Base-by-base conservation (phyloP, 495 filamentous ascomycete genomes). In the Cudoniella acicularis region DNA sequence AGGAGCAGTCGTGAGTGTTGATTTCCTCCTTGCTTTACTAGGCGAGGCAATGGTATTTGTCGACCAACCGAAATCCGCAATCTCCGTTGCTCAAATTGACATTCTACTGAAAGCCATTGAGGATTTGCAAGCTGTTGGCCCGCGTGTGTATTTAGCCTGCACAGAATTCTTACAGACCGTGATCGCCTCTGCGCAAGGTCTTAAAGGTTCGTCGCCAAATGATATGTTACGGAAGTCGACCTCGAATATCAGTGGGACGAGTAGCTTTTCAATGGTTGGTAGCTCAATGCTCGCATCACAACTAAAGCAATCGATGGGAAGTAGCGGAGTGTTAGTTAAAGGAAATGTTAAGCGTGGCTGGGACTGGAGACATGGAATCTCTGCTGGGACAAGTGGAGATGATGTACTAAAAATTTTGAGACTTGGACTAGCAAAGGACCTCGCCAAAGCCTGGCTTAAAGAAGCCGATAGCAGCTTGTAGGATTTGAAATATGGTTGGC, bases 1-100 rank as follows among this genome's bases (percentile, higher is more conserved):
- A 17, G 88, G 88, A 61, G 84, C 88, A 1, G 87, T 94, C 16
- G 87, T 96, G 21, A 87, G 86, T 57, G 89, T 96, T 47, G 92
- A 96, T 62, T 89, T 89, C 49, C 70, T 96, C 42, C 75, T 96
- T n/a, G 80, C 87, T 53, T 76, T 97, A 41, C 76, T 97, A 2
- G 92, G 92, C 41, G 92, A 97, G 72, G 85, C 86, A 0, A 77
- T 91, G 17, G 79, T 87, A 1, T 91, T 96, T 61, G 57, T 67
- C 17, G 61, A 67, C 69, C 79, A 84, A 61, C 62, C 71, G n/a
- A 70, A 73, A 20, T 70, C 75, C 3, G 68, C 79, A 13, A 72
- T 90, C 46, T 78, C 71, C 2, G 77, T 87, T 11, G 73, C 82
- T 16, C 87, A 95, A 67, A 84, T 90, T 67, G 86, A 89, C 64